These are phyloP conservation scores for Musa schizocarpa DNA, from an alignment of 176 grass and related monocot genomes.

Conservation along the genomic window DNA sequence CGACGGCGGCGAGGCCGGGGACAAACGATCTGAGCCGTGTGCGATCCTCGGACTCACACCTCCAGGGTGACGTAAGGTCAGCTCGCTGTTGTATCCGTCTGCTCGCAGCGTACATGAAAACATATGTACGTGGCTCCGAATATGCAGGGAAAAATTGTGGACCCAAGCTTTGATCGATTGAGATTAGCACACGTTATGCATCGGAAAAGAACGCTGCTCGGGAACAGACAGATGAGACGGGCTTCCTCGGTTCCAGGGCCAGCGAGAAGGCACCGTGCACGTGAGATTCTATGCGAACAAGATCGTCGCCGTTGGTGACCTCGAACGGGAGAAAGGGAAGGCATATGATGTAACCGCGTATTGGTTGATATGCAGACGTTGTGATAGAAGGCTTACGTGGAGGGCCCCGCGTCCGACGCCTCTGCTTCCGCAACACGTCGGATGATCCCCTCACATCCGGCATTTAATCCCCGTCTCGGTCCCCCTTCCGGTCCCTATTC, in stretches of 20 bases:
- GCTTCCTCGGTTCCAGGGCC: neutral
- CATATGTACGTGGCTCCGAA: neutral
- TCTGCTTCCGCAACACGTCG: neutral
- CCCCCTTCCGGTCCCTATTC: neutral
- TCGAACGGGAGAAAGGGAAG: neutral
- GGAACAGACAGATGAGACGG: neutral
- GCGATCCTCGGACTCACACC: neutral
- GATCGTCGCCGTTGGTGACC: neutral
- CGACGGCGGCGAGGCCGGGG: neutral
- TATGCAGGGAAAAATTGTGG: too few species aligned
- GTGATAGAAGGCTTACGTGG: neutral
- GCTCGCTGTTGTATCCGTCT: neutral
- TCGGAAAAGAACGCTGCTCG: too few species aligned
- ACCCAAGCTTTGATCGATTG: too few species aligned
- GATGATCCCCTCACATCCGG: neutral
- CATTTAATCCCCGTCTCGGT: neutral
- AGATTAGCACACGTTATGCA: too few species aligned
- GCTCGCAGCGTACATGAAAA: neutral
- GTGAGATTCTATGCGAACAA: neutral
- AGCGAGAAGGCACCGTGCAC: neutral
- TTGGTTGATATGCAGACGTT: neutral
- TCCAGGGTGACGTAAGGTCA: neutral
- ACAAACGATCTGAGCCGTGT: neutral
- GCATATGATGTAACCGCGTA: neutral
- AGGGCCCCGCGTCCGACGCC: neutral